Percentiles rank a stretch among this genome's conserved stretches.
These are phyloP conservation scores for Boletus barrowsii DNA, from an alignment of 768 basidiomycete species.

Conservation along the genomic window DNA sequence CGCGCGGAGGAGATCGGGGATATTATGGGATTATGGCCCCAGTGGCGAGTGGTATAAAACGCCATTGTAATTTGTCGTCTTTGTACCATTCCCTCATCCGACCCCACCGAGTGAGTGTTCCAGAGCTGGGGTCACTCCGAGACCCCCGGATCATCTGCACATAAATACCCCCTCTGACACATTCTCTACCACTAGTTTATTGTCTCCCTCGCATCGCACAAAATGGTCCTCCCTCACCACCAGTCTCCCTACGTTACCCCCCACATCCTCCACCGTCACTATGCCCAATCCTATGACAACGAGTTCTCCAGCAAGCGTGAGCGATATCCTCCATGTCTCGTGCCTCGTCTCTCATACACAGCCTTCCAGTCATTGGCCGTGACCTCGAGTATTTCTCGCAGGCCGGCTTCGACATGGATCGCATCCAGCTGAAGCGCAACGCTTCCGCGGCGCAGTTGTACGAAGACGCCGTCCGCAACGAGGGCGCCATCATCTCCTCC, in stretches of 20 bases:
- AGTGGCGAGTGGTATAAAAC: slow-evolving; percentile 29
- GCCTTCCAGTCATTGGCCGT: slow-evolving; percentile 72
- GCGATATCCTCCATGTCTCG: slow-evolving; percentile 22
- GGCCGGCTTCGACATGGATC: slow-evolving; percentile 98
- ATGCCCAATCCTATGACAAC: slow-evolving; percentile 70
- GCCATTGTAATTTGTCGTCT: slow-evolving; percentile 1
- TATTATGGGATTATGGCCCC: slow-evolving; percentile 33
- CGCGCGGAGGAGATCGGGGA: slow-evolving; percentile 22
- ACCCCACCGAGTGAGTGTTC: slow-evolving; percentile 19
- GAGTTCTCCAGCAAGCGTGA: slow-evolving; percentile 59
- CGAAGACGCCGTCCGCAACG: slow-evolving; percentile 97
- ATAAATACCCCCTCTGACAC: slow-evolving; percentile 8
- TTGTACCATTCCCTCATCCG: slow-evolving; percentile 1
- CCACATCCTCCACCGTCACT: slow-evolving; percentile 84
- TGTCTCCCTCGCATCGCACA: slow-evolving; percentile 17
- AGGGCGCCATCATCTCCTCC: slow-evolving; percentile 96
- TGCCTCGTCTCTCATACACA: slow-evolving; percentile 7
- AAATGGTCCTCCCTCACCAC: slow-evolving; percentile 60
- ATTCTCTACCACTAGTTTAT: background rate
- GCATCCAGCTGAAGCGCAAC: slow-evolving; percentile 94
- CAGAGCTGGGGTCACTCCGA: slow-evolving; percentile 13
- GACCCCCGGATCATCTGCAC: slow-evolving; percentile 26
- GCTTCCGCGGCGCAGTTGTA: slow-evolving; percentile 87
- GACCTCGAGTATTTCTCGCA: slow-evolving; percentile 98
- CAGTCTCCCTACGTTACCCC: slow-evolving; percentile 85